Percentiles rank a stretch among this genome's conserved stretches.
These are phyloP conservation scores for Scutellospora calospora DNA, from an alignment of 371 early-diverging fungal genomes.

Conservation along the genomic window DNA sequence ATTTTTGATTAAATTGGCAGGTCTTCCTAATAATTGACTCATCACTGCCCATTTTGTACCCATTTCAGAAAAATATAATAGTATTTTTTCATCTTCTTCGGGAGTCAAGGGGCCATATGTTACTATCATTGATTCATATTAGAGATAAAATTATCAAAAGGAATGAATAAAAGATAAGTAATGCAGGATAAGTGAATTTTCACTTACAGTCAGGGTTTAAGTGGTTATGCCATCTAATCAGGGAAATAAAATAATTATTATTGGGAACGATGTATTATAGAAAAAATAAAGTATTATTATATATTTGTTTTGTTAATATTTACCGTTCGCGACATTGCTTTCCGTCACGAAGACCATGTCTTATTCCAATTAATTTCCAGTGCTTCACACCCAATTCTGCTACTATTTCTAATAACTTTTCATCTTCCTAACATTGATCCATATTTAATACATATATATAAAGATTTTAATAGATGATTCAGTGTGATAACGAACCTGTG, in stretches of 20 bases:
- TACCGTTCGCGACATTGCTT: slow-evolving; percentile 46
- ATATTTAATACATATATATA: background rate
- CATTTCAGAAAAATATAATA: slow-evolving; percentile 4
- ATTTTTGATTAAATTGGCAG: slow-evolving; percentile 41
- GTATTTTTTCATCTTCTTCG: slow-evolving; percentile 32
- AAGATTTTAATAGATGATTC: background rate
- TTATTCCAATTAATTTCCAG: slow-evolving; percentile 42
- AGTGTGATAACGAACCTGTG: slow-evolving; percentile 2
- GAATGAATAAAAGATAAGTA: too few species aligned
- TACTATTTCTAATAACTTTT: slow-evolving; percentile 13
- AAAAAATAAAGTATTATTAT: background rate
- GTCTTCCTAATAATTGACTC: slow-evolving; percentile 24
- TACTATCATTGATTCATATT: background rate
- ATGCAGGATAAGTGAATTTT: background rate
- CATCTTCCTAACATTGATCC: slow-evolving; percentile 34
- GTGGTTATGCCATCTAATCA: slow-evolving; percentile 36
- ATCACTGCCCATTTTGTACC: slow-evolving; percentile 42
- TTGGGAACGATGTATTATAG: background rate
- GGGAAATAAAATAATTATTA: background rate
- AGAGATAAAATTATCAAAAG: background rate
- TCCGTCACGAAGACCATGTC: slow-evolving; percentile 37
- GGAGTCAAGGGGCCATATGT: slow-evolving; percentile 25
- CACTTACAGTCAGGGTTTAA: slow-evolving; percentile 35
- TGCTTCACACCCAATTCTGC: slow-evolving; percentile 13
- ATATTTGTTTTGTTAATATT: too few species aligned